Evolutionary conservation across 2,329 filamentous ascomycete genomes (phyloP), one percentile per base, ranked within the genome.

Genomic region (Penicillium sp.): DNA sequence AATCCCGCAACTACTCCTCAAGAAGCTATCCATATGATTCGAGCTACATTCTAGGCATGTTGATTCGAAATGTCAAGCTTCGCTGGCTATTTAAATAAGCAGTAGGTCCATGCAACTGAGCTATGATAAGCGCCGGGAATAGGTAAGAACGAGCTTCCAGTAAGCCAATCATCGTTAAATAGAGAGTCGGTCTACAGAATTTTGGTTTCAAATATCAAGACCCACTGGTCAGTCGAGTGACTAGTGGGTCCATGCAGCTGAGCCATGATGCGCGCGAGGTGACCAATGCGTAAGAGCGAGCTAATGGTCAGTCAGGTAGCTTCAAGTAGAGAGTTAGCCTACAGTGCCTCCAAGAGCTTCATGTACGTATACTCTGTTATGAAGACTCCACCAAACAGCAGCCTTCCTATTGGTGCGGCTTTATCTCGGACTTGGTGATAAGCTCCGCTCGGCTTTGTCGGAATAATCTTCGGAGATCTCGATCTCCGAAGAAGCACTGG

Each of bases 371-470:
- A 5, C 29, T 31, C 14, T 4, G 3, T 33, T 14, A 3, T 16
- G 13, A 4, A 31, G 4, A 16, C 31, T 3, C 31, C 31, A 33
- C 31, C 31, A 33, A 6, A 5, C 16, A 33, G 14, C 14, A 13
- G 31, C 13, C 11, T 50, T 21, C 6, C 9, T 37, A 16, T 14
- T 25, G 27, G 19, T 29, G 19, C 27, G 27, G 42, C 27, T 13
- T 44, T 44, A 25, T n/a, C n/a, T 45, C 50, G 50, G 42, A n/a
- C 8, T 49, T 35, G 45, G 16, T 3, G 19, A 23, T 19, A 16
- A 31, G 13, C 46, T 26, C 19, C 13, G 42, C 39, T 53, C 50
- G 50, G 50, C 26, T 53, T 47, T 53, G 21, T 26, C 50, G 50
- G 50, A 47, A 21, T 47, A 31, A 37, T 9, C 10, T 2, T 46